phyloP scores from a whole-genome alignment of 2,329 filamentous ascomycete genomes.

The Aspergillus puulaauensis region DNA sequence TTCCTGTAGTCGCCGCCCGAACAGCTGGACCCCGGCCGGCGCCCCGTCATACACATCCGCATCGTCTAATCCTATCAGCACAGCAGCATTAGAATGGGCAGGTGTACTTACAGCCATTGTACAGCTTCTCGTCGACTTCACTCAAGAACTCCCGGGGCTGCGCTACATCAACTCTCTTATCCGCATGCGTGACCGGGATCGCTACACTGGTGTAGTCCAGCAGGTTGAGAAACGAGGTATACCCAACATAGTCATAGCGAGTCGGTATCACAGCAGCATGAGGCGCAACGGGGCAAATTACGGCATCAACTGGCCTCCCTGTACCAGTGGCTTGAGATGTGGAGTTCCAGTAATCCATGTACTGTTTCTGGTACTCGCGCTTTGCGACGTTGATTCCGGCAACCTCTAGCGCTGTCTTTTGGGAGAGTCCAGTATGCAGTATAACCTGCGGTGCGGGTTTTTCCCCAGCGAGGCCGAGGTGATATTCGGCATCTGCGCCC shows the following conservation, averaged over 20 bases:
- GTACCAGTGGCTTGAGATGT: constrained; percentile 52
- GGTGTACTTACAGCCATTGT: constrained; percentile 48
- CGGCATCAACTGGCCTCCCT: constrained; percentile 54
- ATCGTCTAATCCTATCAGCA: constrained; percentile 40
- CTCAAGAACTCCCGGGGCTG: constrained; percentile 38
- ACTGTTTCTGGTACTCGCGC: constrained; percentile 56
- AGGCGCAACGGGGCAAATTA: constrained; percentile 45
- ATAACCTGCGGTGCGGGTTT: constrained; percentile 47
- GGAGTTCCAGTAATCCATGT: constrained; percentile 65
- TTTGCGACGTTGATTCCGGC: constrained; percentile 54
- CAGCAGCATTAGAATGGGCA: background rate
- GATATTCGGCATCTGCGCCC: constrained; percentile 50
- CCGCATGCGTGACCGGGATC: constrained; percentile 56
- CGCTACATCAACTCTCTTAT: constrained; percentile 51
- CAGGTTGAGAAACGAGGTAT: constrained; percentile 51
- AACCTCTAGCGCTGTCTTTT: constrained; percentile 45
- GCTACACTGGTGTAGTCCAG: constrained; percentile 57
- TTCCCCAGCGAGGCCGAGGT: constrained; percentile 58
- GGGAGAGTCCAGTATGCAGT: constrained; percentile 26
- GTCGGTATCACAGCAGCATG: constrained; percentile 42
- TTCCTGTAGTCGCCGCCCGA: constrained; percentile 52
- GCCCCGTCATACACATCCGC: constrained; percentile 50
- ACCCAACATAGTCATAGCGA: constrained; percentile 49
- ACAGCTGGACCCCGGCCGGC: constrained; percentile 50
- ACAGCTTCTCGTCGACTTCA: constrained; percentile 45